phyloP scores from a whole-genome alignment of 2,329 filamentous ascomycete genomes.

The Didymella segeticola region DNA sequence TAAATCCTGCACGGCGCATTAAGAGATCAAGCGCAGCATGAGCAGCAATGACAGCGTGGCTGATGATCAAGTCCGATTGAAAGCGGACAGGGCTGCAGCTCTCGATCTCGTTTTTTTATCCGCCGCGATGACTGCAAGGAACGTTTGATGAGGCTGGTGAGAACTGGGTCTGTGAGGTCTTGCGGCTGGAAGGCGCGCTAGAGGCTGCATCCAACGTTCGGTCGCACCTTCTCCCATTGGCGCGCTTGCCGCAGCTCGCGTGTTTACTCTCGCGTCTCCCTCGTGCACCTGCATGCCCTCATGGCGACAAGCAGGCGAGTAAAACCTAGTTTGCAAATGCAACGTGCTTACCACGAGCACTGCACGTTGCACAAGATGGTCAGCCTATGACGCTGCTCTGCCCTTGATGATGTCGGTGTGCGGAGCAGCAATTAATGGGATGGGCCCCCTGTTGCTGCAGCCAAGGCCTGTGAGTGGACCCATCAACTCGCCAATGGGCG shows the following conservation, averaged over 20 bases:
- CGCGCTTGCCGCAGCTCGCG: conserved; percentile 1
- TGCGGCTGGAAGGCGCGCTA: conserved; percentile 13
- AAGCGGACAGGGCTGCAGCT: background rate
- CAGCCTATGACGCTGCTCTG: conserved; percentile 9
- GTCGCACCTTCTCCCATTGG: conserved; percentile 12
- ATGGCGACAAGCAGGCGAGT: conserved; percentile 3
- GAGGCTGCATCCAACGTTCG: conserved; percentile 9
- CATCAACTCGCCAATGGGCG: conserved; percentile 20
- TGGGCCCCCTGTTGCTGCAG: conserved; percentile 15
- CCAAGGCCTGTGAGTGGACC: conserved; percentile 18
- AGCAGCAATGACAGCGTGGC: too few species aligned
- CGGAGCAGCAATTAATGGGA: conserved; percentile 19
- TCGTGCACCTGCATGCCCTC: conserved; percentile 9
- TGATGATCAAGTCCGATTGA: background rate
- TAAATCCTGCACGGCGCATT: too few species aligned
- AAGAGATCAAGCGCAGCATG: too few species aligned
- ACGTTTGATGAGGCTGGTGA: conserved; percentile 11
- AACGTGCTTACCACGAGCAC: conserved; percentile 17
- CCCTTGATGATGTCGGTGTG: conserved; percentile 19
- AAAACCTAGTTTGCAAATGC: background rate
- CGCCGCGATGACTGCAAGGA: conserved; percentile 4
- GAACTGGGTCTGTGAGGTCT: conserved; percentile 4
- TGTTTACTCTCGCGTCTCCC: conserved; percentile 10
- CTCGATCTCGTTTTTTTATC: background rate
- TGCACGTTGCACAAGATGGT: conserved; percentile 10